A percentile compares a stretch with the other conserved stretches of the same genome.
These are phyloP conservation scores for Flammula alnicola DNA, from an alignment of 1,284 basidiomycete species.

Conservation along the genomic window DNA sequence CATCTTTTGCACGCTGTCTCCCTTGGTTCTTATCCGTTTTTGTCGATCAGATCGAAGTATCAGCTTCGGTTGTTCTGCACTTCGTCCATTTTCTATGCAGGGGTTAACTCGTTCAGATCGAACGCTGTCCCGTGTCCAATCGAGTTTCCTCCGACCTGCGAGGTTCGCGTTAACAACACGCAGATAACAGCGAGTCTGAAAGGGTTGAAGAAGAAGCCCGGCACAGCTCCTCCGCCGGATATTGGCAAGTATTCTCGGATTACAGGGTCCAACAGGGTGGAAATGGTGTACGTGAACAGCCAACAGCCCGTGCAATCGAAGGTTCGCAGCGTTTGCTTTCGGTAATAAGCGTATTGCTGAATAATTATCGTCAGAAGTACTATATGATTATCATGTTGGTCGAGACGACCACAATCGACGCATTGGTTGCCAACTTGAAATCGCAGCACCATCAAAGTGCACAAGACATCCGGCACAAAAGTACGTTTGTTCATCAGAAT, in stretches of 20 bases:
- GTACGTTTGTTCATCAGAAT: constrained; percentile 44
- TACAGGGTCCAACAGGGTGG: constrained; percentile 66
- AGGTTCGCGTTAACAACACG: constrained; percentile 83
- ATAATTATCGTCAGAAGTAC: constrained; percentile 66
- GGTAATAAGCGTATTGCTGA: constrained; percentile 2
- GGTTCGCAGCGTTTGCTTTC: constrained; percentile 41
- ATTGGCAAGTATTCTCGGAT: constrained; percentile 66
- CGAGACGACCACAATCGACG: constrained; percentile 68
- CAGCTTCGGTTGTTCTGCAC: constrained; percentile 93
- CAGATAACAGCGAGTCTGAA: constrained; percentile 81
- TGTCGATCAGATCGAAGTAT: constrained; percentile 59
- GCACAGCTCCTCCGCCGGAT: constrained; percentile 91
- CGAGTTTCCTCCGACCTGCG: constrained; percentile 92
- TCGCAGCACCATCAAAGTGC: constrained; percentile 67
- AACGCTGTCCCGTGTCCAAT: constrained; percentile 67
- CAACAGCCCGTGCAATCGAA: constrained; percentile 76
- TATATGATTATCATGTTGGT: constrained; percentile 86
- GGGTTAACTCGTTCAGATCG: constrained; percentile 55
- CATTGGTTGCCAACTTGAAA: constrained; percentile 70
- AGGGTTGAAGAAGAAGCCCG: constrained; percentile 96
- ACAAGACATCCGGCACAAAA: constrained; percentile 69
- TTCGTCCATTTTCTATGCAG: constrained; percentile 81
- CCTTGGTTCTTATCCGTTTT: constrained; percentile 14
- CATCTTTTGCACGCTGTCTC: constrained; percentile 3
- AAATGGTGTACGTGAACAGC: constrained; percentile 92